phyloP scores from a whole-genome alignment of 208 protist species.

The Leishmania arabica region DNA sequence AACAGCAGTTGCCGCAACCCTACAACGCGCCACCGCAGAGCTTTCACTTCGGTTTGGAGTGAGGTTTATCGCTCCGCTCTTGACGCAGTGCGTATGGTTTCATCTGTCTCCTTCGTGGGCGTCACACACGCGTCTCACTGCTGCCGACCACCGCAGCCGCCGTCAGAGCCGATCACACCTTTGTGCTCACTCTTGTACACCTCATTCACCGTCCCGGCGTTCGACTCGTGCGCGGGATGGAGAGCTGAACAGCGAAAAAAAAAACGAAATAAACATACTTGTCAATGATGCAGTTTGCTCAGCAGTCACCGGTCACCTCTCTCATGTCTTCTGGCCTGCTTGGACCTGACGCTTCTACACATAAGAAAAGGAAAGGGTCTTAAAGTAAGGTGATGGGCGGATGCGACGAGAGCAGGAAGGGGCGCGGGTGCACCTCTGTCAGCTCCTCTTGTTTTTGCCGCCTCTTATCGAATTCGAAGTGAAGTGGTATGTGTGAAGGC shows the following conservation, averaged over 20 bases:
- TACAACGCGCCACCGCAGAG: background rate
- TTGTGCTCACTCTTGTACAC: no score
- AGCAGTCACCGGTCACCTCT: background rate
- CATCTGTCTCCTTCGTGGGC: no score
- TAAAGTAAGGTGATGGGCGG: background rate
- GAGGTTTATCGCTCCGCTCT: no score
- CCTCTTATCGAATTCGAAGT: background rate
- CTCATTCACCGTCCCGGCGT: no score
- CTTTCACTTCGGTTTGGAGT: background rate
- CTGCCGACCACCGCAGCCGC: background rate
- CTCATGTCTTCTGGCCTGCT: background rate
- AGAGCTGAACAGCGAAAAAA: background rate
- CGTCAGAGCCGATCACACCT: background rate
- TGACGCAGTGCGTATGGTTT: no score
- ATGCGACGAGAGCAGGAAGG: background rate
- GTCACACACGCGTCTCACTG: background rate
- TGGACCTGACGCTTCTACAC: background rate
- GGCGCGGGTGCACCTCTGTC: background rate
- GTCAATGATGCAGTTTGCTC: background rate
- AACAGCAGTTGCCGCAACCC: background rate
- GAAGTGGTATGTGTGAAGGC: background rate
- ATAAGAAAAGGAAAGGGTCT: background rate
- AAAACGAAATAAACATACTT: background rate
- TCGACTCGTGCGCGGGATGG: background rate
- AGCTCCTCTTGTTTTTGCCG: background rate